Evolutionary conservation across 257 asterid species (phyloP), one percentile per base, ranked within the genome.

Genomic region (Misopates orontium): DNA sequence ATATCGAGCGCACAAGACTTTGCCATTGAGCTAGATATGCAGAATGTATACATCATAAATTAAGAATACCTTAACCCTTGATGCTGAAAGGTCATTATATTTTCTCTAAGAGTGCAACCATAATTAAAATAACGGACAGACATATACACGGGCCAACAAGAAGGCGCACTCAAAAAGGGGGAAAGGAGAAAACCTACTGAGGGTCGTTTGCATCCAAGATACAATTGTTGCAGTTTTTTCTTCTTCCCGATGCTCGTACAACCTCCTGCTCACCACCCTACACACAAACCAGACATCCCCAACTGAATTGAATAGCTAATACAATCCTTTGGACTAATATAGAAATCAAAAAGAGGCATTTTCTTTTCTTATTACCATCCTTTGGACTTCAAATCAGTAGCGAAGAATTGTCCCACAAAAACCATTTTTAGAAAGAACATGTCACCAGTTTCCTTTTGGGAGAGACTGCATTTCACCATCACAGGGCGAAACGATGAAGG

Each of bases 371-470:
- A 42, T 62, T 73, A 91, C 98, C 97, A 90, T 79, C 89, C 90
- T 63, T 77, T 73, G 64, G 55, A 22, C 72, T 80, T 87, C 66
- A 90, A 75, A 73, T 89, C 86, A 42, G 88, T 77, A 56, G 90
- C 96, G 24, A 93, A 81, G 83, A 75, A 87, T 68, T 82, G 79
- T n/a, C 94, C 98, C 0, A 90, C 91, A 61, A 81, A 93, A 62
- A 97, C 98, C 90, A 84, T 84, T 17, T 97, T 97, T 24, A 93
- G 83, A 67, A 87, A 75, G 84, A 93, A 84, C 97, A 93, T 86
- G 42, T 66, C 64, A 47, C 69, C n/a, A n/a, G n/a, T n/a, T n/a
- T n/a, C n/a, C n/a, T n/a, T n/a, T n/a, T n/a, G n/a, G n/a, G n/a
- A n/a, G n/a, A n/a, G n/a, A n/a, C n/a, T n/a, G n/a, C n/a, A n/a